phyloP scores from a whole-genome alignment of 768 basidiomycete species.

The Phaffia australis region DNA sequence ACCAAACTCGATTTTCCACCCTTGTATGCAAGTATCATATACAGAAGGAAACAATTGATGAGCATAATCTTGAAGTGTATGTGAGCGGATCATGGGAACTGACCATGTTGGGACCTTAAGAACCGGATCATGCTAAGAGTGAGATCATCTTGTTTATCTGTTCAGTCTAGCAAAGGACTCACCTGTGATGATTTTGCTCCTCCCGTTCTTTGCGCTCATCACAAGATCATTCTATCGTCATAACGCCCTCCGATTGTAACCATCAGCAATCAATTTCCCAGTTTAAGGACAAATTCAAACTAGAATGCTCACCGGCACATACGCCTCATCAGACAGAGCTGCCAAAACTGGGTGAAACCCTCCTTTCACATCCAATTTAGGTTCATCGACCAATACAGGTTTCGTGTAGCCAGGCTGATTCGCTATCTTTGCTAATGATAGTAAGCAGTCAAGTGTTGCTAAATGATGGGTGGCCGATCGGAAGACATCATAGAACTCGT shows the following conservation, averaged over 20 bases:
- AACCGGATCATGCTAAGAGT: no score
- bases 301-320: constrained; percentile 48
- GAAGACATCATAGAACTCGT: constrained; percentile 58
- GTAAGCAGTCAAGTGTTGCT: constrained; percentile 73
- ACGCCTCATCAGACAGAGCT: constrained; percentile 60
- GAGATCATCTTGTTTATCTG: constrained; percentile 34
- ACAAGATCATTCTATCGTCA: constrained; percentile 33
- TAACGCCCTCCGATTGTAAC: constrained; percentile 1
- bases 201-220: constrained; percentile 19
- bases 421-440: constrained; percentile 71
- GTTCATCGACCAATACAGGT: constrained; percentile 57
- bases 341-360: constrained; percentile 93
- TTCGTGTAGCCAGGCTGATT: constrained; percentile 63
- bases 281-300: no score
- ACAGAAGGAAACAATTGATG: background rate
- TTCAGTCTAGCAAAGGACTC: constrained; percentile 57
- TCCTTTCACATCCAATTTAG: constrained; percentile 59
- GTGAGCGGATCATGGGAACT: constrained; percentile 22
- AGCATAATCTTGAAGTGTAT: constrained; percentile 13
- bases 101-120: constrained; percentile 42
- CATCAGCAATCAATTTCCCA: background rate
- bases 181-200: constrained; percentile 61
- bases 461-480: constrained; percentile 69
- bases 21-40: background rate
- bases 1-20: constrained; percentile 45